Evolutionary conservation across 345 rosid genomes (phyloP).

Genomic region (Salix arbutifolia): DNA sequence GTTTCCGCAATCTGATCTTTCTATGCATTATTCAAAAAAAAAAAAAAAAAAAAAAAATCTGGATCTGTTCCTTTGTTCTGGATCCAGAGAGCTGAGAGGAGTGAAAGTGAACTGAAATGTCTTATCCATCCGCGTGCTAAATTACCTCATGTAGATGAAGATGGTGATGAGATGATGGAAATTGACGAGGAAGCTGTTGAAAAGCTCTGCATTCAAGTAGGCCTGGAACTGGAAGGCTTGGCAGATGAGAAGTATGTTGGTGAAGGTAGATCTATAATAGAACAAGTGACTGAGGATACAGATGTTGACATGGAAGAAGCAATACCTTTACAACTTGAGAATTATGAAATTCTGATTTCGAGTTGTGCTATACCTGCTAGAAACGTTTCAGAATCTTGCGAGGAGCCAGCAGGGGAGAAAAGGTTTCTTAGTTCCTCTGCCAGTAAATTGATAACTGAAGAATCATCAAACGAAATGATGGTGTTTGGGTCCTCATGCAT

Average conservation of each 20-base stretch:
- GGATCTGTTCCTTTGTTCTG: no score
- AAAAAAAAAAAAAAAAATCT: no score
- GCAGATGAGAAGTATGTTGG: slow-evolving; percentile 26
- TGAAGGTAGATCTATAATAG: slow-evolving; percentile 21
- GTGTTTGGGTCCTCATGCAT: slow-evolving; percentile 25
- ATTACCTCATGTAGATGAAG: slow-evolving; percentile 66
- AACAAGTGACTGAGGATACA: slow-evolving; percentile 39
- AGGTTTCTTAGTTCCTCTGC: slow-evolving; percentile 4
- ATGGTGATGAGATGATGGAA: slow-evolving; percentile 98
- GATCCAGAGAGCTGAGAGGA: no score
- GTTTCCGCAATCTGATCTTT: no score
- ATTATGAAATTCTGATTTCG: slow-evolving; percentile 8
- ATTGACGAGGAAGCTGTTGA: slow-evolving; percentile 95
- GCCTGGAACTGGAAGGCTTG: slow-evolving; percentile 38
- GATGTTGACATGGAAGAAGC: slow-evolving; percentile 76
- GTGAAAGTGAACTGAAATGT: slow-evolving; percentile 41
- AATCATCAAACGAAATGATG: slow-evolving; percentile 3
- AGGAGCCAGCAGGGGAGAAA: slow-evolving; percentile 10
- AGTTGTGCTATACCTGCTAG: slow-evolving; percentile 29
- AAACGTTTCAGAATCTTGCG: slow-evolving; percentile 22
- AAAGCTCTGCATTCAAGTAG: slow-evolving; percentile 60
- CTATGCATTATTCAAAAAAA: no score
- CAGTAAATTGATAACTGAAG: slow-evolving; percentile 22
- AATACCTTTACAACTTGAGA: slow-evolving; percentile 40
- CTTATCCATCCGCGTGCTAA: slow-evolving; percentile 63